Percentiles rank a stretch among this genome's conserved stretches.
Conservation (phyloP, 371 early-diverging fungal genomes). For the Batrachochytrium dendrobatidis region DNA sequence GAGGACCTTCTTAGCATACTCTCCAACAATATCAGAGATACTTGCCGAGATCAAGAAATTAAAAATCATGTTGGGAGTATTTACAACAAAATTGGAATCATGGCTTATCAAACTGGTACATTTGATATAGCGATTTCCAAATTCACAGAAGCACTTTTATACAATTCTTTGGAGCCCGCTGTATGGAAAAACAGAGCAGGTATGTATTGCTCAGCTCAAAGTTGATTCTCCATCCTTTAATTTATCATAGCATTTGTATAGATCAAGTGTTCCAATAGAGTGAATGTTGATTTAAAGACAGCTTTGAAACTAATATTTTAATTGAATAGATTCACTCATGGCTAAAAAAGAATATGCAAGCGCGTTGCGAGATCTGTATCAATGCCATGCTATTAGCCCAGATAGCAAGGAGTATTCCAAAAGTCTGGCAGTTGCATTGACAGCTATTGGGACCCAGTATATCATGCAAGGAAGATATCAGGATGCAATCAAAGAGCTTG, state of each 20-base stretch:
- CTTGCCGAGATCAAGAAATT: constrained; percentile 20
- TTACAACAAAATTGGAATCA: constrained; percentile 29
- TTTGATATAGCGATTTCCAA: constrained; percentile 9
- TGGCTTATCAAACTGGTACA: constrained; percentile 16
- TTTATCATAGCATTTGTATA: too few species aligned
- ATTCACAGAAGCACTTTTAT: constrained; percentile 25
- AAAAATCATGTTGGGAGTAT: constrained; percentile 23
- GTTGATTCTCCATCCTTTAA: too few species aligned
- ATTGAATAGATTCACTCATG: neutral
- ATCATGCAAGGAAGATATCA: constrained; percentile 13
- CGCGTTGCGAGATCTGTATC: constrained; percentile 12
- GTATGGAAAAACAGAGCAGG: constrained; percentile 34
- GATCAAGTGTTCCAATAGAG: too few species aligned
- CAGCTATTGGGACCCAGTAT: constrained; percentile 11
- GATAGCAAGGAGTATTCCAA: constrained; percentile 16
- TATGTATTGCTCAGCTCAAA: too few species aligned
- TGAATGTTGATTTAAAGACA: too few species aligned
- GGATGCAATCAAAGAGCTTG: constrained; percentile 9
- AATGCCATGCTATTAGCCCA: constrained; percentile 13
- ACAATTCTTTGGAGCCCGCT: constrained; percentile 14
- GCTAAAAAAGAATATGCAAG: neutral
- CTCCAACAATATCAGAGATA: constrained; percentile 14
- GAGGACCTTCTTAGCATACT: constrained; percentile 27
- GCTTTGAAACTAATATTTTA: neutral
- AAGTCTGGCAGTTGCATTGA: constrained; percentile 16